phyloP scores from a whole-genome alignment of 2,329 filamentous ascomycete species.

The Fonsecaea erecta region DNA sequence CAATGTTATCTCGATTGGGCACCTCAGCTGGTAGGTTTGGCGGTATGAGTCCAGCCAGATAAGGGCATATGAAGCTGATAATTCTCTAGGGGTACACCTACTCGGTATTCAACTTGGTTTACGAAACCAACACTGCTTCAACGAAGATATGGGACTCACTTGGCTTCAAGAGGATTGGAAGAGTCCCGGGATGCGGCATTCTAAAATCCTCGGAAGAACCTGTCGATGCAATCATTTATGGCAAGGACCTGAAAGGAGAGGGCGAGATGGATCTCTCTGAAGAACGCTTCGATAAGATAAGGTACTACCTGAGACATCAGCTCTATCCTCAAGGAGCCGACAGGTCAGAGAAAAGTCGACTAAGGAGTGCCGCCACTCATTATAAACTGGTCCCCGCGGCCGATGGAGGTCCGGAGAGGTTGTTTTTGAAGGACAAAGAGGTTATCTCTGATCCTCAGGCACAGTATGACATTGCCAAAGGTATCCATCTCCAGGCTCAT shows the following conservation, averaged over 20 bases:
- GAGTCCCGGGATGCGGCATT: slow-evolving; percentile 73
- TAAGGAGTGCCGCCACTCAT: slow-evolving; percentile 90
- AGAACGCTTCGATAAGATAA: slow-evolving; percentile 98
- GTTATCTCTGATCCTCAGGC: slow-evolving; percentile 87
- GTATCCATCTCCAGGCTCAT: slow-evolving; percentile 75
- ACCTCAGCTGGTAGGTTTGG: slow-evolving; percentile 60
- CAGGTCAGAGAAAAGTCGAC: slow-evolving; percentile 90
- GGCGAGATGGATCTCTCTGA: slow-evolving; percentile 85
- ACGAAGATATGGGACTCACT: slow-evolving; percentile 91
- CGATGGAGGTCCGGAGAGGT: slow-evolving; percentile 64
- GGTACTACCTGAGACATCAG: slow-evolving; percentile 92
- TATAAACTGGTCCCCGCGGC: slow-evolving; percentile 73
- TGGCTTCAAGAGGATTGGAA: slow-evolving; percentile 89
- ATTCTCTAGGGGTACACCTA: slow-evolving; percentile 75
- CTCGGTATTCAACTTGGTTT: slow-evolving; percentile 91
- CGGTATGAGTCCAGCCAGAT: slow-evolving; percentile 11
- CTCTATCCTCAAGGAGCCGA: slow-evolving; percentile 93
- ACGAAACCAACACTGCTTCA: slow-evolving; percentile 89
- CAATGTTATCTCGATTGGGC: slow-evolving; percentile 79
- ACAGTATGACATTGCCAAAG: slow-evolving; percentile 86
- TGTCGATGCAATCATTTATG: slow-evolving; percentile 79
- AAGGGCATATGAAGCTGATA: slow-evolving; percentile 34
- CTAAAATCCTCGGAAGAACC: slow-evolving; percentile 71
- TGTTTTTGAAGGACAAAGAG: slow-evolving; percentile 98
- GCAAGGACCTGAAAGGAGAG: slow-evolving; percentile 65